Evolutionary conservation across 352 stramenopile species (phyloP), one percentile per base, ranked within the genome.

Genomic region (Lagenidium sp.): DNA sequence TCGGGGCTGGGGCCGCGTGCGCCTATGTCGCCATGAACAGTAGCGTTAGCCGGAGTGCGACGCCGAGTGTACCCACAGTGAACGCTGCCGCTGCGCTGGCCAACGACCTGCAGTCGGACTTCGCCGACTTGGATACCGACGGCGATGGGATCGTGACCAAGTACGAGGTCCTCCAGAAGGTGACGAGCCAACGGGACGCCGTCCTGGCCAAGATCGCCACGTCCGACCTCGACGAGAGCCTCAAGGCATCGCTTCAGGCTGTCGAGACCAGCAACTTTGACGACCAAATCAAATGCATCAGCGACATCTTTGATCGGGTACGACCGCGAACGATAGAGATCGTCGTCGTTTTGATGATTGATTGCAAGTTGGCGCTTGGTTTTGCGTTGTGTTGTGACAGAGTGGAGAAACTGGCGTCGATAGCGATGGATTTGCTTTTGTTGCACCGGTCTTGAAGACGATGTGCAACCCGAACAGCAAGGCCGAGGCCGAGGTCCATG

Each of bases 101-200:
- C 16, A 13, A 36, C 13, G 40, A 44, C 21, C 32, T 50, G 7
- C 20, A 35, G 8, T 26, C 34, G 25, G 26, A 37, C 24, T 59
- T 59, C 29, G 39, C 48, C 8, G 11, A 18, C 10, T 40, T 59
- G 18, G 50, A 59, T 13, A 15, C 16, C 7, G 28, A 59, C 15
- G 30, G 44, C 18, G 39, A 59, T 23, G 50, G 50, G 22, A 23
- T 44, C 21, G 32, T 59, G 30, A 53, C 50, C 38, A 37, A 59
- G 30, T 21, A 44, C 12, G 50, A 59, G 44, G 52, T 51, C 38
- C 30, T 59, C 2, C 13, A 7, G 7, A 38, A 34, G 4, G 25
- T 59, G 6, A 4, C n/a, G 10, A 15, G 20, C n/a, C 51, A 24
- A 2, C 40, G 38, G 13, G 40, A 44, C 32, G 12, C 41, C 4